A percentile compares a stretch with the other conserved stretches of the same genome.
Evolutionary conservation across 176 grass and related monocot species (phyloP).

Genomic region (Sorghum bicolor): Sorghum_bicolor_NCBIv3 NC_012872.2:60100501-60101000

Average conservation of each 20-base stretch:
- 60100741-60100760: slow-evolving; percentile 24
- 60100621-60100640: slow-evolving; percentile 35
- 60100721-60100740: slow-evolving; percentile 17
- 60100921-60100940: slow-evolving; percentile 38
- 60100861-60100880: slow-evolving; percentile 29
- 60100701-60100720: slow-evolving; percentile 35
- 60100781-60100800: slow-evolving; percentile 8
- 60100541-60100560: slow-evolving; percentile 58
- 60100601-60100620: slow-evolving; percentile 1
- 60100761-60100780: slow-evolving; percentile 21
- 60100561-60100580: slow-evolving; percentile 33
- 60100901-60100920: slow-evolving; percentile 53
- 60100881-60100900: slow-evolving; percentile 45
- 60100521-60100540: slow-evolving; percentile 45
- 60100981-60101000: slow-evolving; percentile 34
- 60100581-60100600: neutral
- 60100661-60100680: slow-evolving; percentile 40
- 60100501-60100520: slow-evolving; percentile 43
- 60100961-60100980: slow-evolving; percentile 35
- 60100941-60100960: neutral
- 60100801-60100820: slow-evolving; percentile 29
- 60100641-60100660: slow-evolving; percentile 33
- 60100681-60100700: slow-evolving; percentile 34
- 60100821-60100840: slow-evolving; percentile 35
- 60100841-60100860: slow-evolving; percentile 32